Evolutionary conservation across 352 stramenopile species (phyloP), one percentile per base, ranked within the genome.

Genomic region (Phytopythium delawarense): DNA sequence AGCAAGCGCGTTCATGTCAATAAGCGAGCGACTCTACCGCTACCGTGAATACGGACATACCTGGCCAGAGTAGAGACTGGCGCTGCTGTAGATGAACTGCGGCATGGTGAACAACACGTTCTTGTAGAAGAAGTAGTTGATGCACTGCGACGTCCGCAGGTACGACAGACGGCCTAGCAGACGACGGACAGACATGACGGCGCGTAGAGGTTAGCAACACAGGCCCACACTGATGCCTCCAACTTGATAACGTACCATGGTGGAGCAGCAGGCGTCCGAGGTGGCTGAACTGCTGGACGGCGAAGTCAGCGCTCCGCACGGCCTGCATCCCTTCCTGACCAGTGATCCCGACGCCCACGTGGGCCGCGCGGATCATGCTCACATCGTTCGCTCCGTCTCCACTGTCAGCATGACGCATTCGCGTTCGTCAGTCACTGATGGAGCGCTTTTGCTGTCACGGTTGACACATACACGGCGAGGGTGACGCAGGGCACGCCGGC

Each of bases 41-140:
- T n/a, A n/a, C n/a, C n/a, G n/a, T n/a, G n/a, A n/a, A n/a, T n/a
- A n/a, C 4, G 12, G 37, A 52, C 63, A 2, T 70, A 93, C 81
- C 79, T 89, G 82, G 16, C 71, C 85, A 45, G 75, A 98, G 62
- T 98, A 98, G 16, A 87, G 81, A 13, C 89, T 98, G 58, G 82
- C 73, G 18, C 94, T 67, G 37, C 88, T 78, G 64, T 86, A 97
- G 52, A 94, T 85, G 65, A 97, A 97, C 62, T 97, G 86, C 5
- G 81, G 78, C 8, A 97, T 57, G 9, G 90, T 96, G 58, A 98
- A 92, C 5, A 96, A 81, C 54, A 98, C 90, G 75, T 99, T 99
- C 78, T 99, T 99, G 90, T 99, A 99, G 73, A 99, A 99, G 59
- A 98, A 98, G 64, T 98, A 99, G 45, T 98, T 89, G 71, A 99